phyloP scores from a whole-genome alignment of 1,284 basidiomycete species.

The Ustilago tritici region DNA sequence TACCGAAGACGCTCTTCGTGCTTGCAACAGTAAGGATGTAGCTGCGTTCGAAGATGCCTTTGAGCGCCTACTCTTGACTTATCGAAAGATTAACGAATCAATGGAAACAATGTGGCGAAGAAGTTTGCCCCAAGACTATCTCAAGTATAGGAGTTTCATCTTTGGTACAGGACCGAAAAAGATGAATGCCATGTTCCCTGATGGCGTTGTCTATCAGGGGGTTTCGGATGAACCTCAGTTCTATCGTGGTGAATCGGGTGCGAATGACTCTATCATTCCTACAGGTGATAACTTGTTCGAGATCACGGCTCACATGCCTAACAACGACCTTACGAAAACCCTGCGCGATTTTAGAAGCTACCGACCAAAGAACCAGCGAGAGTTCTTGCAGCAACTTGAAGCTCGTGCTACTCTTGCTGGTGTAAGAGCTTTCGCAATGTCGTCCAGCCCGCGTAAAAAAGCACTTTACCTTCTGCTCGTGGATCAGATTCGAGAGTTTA shows the following conservation, averaged over 20 bases:
- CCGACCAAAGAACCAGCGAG: constrained; percentile 59
- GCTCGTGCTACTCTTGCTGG: constrained; percentile 47
- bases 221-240: constrained; percentile 42
- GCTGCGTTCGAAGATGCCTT: constrained; percentile 54
- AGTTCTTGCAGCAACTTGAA: constrained; percentile 61
- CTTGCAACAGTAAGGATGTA: constrained; percentile 42
- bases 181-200: constrained; percentile 66
- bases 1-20: constrained; percentile 58
- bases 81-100: constrained; percentile 58
- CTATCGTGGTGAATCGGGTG: constrained; percentile 63
- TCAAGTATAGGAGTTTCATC: constrained; percentile 66
- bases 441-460: constrained; percentile 30
- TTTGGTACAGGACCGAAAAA: constrained; percentile 65
- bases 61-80: constrained; percentile 43
- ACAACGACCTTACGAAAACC: constrained; percentile 64
- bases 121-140: constrained; percentile 56
- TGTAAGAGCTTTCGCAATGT: constrained; percentile 52
- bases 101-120: constrained; percentile 69
- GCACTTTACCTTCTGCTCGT: constrained; percentile 64
- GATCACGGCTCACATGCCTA: constrained; percentile 62
- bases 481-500: constrained; percentile 66
- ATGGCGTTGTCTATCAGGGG: constrained; percentile 65
- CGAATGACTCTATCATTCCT: constrained; percentile 63
- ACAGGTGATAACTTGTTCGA: constrained; percentile 65
- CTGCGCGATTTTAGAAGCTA: constrained; percentile 66